Base-by-base conservation (phyloP, 1,284 basidiomycete genomes). In the Apiotrichum gamsii region DNA sequence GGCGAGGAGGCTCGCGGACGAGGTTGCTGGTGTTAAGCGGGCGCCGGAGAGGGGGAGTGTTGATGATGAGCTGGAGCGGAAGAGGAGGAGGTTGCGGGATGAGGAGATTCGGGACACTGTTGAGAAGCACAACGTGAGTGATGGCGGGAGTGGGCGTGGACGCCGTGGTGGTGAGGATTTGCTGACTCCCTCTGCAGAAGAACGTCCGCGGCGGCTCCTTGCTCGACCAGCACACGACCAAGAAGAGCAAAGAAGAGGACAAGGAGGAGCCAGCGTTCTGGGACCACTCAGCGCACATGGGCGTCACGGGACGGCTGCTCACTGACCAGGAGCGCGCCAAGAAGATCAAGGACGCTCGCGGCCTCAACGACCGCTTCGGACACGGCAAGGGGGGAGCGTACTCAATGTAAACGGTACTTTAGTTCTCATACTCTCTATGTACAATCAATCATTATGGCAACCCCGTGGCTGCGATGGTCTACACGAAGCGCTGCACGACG, bases 251-350 rank as follows among this genome's bases (percentile, higher is more conserved):
- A 21, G 56, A 57, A 8, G 76, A 77, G 11, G 69, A 74, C 6
- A 72, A 81, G 13, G 80, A 81, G 25, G 78, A 77, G 38, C 72
- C 78, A 0, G 72, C 79, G 0, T 87, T 93, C 34, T 95, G 90
- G 90, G 90, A 95, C 59, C 87, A 87, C 59, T 76, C 80, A 32
- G 76, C 87, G 19, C 88, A 91, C 71, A 91, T 95, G 88, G 80
- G 79, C 4, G 63, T 91, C 13, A 82, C 82, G 5, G 90, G 90
- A 5, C 74, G 86, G 42, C 73, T 93, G 31, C 83, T 95, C 83
- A 87, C 86, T 59, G 89, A 91, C 55, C 78, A 77, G 47, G 82
- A 86, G 64, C 77, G 90, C 47, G 76, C 78, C 45, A 82, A 82
- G 61, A 78, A 89, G 69, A 78, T 95, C 57, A 78, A 77, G 57